Evolutionary conservation across 2,329 filamentous ascomycete species (phyloP).

Genomic region (Sclerotinia sclerotiorum): DNA sequence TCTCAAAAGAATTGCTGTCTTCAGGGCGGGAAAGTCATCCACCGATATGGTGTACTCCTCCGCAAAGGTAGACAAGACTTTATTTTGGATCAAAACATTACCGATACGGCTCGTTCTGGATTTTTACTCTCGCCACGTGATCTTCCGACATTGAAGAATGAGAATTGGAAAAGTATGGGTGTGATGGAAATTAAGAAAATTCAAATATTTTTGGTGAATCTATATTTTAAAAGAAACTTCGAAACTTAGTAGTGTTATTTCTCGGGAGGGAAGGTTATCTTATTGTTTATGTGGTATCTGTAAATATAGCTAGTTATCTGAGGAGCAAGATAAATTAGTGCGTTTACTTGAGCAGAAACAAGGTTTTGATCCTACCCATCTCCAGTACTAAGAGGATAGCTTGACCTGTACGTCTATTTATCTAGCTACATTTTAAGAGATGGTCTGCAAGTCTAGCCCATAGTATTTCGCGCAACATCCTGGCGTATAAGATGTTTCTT

Average conservation of each 20-base stretch:
- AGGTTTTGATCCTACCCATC: neutral
- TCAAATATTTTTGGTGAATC: too few relatives aligned
- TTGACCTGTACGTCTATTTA: too few relatives aligned
- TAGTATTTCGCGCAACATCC: too few relatives aligned
- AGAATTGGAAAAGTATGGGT: neutral
- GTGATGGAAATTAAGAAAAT: neutral
- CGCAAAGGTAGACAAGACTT: neutral
- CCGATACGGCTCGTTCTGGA: neutral
- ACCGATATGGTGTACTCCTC: neutral
- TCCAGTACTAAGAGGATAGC: neutral
- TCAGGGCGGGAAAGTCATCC: neutral
- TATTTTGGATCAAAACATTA: slow-evolving; percentile 1
- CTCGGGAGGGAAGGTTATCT: neutral
- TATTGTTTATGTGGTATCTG: too few relatives aligned
- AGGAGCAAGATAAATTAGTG: too few relatives aligned
- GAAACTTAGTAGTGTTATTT: too few relatives aligned
- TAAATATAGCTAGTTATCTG: too few relatives aligned
- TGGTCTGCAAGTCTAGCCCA: rapidly evolving
- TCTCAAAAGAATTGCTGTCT: neutral
- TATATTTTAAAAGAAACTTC: too few relatives aligned
- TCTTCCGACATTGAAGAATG: neutral
- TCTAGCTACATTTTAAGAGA: neutral
- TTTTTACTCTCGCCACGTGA: slow-evolving; percentile 31
- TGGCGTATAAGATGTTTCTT: too few relatives aligned
- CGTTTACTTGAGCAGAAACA: neutral